Base-by-base conservation (phyloP, 805 yeast genomes). In the Zygoascus tannicola region DNA sequence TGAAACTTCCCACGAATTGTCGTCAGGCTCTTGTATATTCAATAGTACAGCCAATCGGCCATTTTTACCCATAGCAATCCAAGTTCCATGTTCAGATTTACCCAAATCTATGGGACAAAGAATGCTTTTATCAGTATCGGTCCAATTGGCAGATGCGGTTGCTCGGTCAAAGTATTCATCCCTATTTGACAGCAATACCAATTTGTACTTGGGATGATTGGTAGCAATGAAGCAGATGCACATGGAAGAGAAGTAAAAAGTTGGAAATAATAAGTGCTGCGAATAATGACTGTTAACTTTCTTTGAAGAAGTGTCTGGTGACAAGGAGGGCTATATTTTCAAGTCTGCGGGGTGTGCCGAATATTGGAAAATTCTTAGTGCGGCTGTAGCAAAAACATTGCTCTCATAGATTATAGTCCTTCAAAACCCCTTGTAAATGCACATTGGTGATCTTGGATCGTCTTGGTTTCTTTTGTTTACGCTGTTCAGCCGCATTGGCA, bases 401-500 rank as follows among this genome's bases (percentile, higher is more conserved):
- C 8, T 16, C n/a, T 26, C 30, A 46, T 26, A 45, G 32, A 10
- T 58, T 52, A 45, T 87, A 92, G 58, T 92, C 98, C 64, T 84
- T 86, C 59, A 92, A 76, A 20, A 92, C 81, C 45, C 97, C 97
- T 62, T 87, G 81, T 94, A 92, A 83, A 64, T 92, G 99, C 2
- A 94, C 81, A 63, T 92, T 92, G 8, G 99, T 92, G 56, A 92
- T 77, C 70, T 87, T 92, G 20, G 38, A 95, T 94, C 58, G 87
- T 65, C 97, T 78, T 41, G 94, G 85, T 64, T 85, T 88, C 75
- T 86, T 86, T 61, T 82, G 87, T 66, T 87, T 90, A 62, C 82
- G 77, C 16, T 14, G 19, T 15, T 37, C 18, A 41, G 71, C 75
- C 26, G 66, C 68, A 1, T 71, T 65, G 15, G 69, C 64, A 34